Base-by-base conservation (phyloP, 257 asterid genomes). In the Forsythia viridissima region DNA sequence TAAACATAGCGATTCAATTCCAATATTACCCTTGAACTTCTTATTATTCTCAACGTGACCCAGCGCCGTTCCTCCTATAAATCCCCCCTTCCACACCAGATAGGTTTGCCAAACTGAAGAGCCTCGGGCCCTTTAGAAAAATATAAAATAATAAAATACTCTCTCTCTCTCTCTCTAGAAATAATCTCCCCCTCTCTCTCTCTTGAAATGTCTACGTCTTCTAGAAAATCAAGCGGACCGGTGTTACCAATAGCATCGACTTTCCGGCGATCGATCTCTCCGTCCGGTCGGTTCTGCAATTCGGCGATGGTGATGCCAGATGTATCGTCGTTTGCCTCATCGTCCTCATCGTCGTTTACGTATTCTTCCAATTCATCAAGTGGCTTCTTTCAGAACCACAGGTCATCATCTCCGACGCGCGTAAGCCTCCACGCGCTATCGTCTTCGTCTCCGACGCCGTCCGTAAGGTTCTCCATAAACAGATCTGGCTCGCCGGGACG, bases 401-500 rank as follows among this genome's bases (percentile, higher is more conserved):
- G 98, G 9, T 73, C 98, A 5, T 73, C 90, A 57, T 94, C 98
- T 4, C 98, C 97, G 16, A 86, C 97, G 85, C 97, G 97, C 87
- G 97, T 94, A 77, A 87, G 84, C 40, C 82, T 94, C 37, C 92
- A 92, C 90, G 90, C 87, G 9, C 84, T 89, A 18, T 89, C 95
- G 0, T 91, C 92, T 16, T 72, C 87, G 8, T 76, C 90, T 1
- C 89, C 90, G n/a, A 36, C 89, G 38, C 92, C 91, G 12, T 91
- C 96, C 52, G 91, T 94, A 5, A 90, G 97, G 4, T 90, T 94
- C 86, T 80, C 97, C 15, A 91, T 94, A 73, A 93, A 88, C 9
- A 88, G 98, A 91, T 92, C 97, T 10, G 82, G 57, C 39, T 92
- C 98, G 3, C 97, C 98, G 0, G 70, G 92, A 8, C 88, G 96